phyloP scores from a whole-genome alignment of 306 rosid genomes.

The Castanea crenata region DNA sequence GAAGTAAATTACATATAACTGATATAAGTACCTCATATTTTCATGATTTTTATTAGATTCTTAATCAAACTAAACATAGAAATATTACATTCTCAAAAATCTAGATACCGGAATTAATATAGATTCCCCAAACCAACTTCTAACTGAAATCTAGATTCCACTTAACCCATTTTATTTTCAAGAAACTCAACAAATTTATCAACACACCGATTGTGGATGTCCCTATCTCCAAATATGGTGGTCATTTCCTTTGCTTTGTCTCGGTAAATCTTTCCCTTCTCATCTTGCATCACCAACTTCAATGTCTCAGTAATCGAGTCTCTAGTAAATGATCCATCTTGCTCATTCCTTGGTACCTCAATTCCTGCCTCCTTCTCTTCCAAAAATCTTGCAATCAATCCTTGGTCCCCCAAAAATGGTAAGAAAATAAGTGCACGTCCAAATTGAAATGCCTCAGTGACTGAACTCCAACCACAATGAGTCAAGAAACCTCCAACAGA shows the following conservation, averaged over 20 bases:
- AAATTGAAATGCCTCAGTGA: conserved; percentile 12
- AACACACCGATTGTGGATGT: not conserved
- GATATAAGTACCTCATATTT: no score
- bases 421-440: conserved; percentile 19
- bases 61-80: no score
- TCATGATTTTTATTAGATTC: no score
- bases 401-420: conserved; percentile 26
- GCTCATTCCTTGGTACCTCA: conserved; percentile 3
- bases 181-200: conserved; percentile 1
- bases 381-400: not conserved
- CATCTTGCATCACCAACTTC: conserved; percentile 15
- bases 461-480: conserved; percentile 39
- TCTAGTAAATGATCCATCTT: conserved; percentile 6
- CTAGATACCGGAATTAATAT: no score
- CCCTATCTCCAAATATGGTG: conserved; percentile 3
- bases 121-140: no score
- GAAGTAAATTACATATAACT: no score
- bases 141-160: no score
- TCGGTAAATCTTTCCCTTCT: conserved; percentile 15
- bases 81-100: no score
- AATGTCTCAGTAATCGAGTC: conserved; percentile 12
- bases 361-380: conserved; percentile 8
- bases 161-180: not conserved
- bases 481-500: conserved; percentile 32
- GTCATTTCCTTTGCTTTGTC: conserved; percentile 4